phyloP scores from a whole-genome alignment of 129 eudicot species.

The Chrysanthemum makinoi region DNA sequence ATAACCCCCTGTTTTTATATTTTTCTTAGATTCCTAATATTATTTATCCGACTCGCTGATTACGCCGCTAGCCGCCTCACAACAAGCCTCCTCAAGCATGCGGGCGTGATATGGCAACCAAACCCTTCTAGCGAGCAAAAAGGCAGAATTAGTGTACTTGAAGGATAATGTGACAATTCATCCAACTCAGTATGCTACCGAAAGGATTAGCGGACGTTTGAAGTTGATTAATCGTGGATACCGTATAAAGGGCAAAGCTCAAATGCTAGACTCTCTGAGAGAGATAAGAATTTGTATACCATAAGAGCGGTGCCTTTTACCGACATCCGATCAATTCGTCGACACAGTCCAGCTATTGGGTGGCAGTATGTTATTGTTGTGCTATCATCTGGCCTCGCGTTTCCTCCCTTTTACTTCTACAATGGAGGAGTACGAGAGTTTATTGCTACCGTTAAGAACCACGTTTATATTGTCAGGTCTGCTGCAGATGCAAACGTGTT shows the following conservation, averaged over 20 bases:
- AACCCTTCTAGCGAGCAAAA: conserved; percentile 54
- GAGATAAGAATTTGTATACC: conserved; percentile 86
- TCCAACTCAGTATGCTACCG: conserved; percentile 76
- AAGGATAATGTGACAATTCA: conserved; percentile 89
- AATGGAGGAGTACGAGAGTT: conserved; percentile 97
- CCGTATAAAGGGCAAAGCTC: conserved; percentile 90
- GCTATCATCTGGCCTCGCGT: conserved; percentile 88
- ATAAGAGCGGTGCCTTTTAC: conserved; percentile 78
- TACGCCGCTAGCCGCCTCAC: no score
- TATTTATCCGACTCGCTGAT: no score
- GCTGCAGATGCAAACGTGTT: conserved; percentile 92
- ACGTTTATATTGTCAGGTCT: conserved; percentile 85
- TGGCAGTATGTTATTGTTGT: conserved; percentile 94
- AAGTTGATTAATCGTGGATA: conserved; percentile 86
- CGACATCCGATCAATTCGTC: conserved; percentile 76
- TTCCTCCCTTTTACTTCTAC: conserved; percentile 93
- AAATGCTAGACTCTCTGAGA: conserved; percentile 73
- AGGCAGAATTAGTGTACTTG: conserved; percentile 58
- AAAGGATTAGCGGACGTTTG: conserved; percentile 84
- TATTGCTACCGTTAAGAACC: conserved; percentile 76
- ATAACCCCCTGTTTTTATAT: no score
- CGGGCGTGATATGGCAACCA: conserved; percentile 52
- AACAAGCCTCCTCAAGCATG: conserved; percentile 71
- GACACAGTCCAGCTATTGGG: conserved; percentile 93
- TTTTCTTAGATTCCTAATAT: no score